These are phyloP conservation scores for Suaeda aralocaspica DNA, from an alignment of 148 eudicot species.

Conservation along the genomic window DNA sequence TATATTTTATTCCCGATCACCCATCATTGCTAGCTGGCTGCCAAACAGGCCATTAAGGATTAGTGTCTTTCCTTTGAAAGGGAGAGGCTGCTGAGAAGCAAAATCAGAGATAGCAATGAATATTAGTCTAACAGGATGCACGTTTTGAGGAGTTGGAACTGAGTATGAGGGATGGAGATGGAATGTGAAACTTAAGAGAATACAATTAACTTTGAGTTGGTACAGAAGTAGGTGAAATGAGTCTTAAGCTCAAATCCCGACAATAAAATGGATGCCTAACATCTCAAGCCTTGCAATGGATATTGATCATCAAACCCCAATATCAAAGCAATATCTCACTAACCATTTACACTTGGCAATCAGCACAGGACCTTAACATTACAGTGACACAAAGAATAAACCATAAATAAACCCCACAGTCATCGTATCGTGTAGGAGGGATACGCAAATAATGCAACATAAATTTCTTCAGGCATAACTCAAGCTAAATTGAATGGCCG, in stretches of 20 bases:
- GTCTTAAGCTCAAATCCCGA: neutral
- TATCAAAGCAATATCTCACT: neutral
- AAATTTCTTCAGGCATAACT: neutral
- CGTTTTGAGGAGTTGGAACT: neutral
- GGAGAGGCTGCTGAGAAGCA: neutral
- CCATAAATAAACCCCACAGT: neutral
- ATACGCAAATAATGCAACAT: neutral
- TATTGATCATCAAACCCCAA: too few relatives aligned
- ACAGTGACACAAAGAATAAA: neutral
- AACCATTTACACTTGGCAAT: neutral
- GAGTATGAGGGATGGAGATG: neutral
- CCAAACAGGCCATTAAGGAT: neutral
- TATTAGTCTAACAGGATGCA: neutral
- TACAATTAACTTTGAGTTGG: neutral
- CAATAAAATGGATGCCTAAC: too few relatives aligned
- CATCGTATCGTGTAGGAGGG: neutral
- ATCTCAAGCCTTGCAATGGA: too few relatives aligned
- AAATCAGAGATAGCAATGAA: neutral
- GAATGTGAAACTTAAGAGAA: neutral
- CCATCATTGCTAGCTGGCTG: too few relatives aligned
- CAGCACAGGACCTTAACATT: neutral
- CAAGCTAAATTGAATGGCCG: neutral
- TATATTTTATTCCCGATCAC: too few relatives aligned
- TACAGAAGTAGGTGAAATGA: neutral
- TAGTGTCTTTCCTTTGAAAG: neutral